Evolutionary conservation across 169 alveolate species (phyloP), one percentile per base, ranked within the genome.

Genomic region (Plasmodium cynomolgi): DNA sequence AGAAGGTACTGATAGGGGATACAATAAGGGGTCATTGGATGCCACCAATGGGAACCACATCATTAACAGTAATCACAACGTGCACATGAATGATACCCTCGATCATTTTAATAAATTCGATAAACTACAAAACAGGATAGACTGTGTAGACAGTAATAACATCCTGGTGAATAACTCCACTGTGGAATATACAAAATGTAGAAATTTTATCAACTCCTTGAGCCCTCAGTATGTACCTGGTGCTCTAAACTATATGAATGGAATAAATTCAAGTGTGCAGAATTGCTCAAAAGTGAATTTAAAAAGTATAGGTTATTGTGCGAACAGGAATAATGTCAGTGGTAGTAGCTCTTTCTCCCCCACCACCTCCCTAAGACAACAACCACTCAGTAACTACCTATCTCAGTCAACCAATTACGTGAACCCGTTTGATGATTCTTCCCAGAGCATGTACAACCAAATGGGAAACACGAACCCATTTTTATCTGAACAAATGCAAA

Each of bases 401-500:
- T 23, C 54, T 71, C 13, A 11, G 41, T 26, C 77, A 23, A 31
- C 29, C 83, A 84, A 33, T 11, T 83, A 11, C 29, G 17, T 37
- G 39, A 84, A 84, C 41, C 6, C 1, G 39, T 47, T 41, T 74
- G 75, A 86, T 15, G 20, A 77, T 34, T 33, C 33, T 39, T 34
- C 68, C 13, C 62, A 86, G 33, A 75, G 31, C 29, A n/a, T 86
- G 4, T 86, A 77, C 56, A 77, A 79, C 34, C 68, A 74, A 15
- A 34, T 58, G 72, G 71, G 20, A 29, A 68, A 68, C 6, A 26
- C 77, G 7, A 20, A 86, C 26, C 39, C 86, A 8, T 37, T 54
- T 34, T 23, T 79, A 74, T 33, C 17, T 71, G 81, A 86, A 75
- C 71, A 86, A 23, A 54, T n/a, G 37, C 47, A 75, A 86, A 86